Conservation (phyloP, 305 asterid genomes). For the Ilex paraguariensis region DNA sequence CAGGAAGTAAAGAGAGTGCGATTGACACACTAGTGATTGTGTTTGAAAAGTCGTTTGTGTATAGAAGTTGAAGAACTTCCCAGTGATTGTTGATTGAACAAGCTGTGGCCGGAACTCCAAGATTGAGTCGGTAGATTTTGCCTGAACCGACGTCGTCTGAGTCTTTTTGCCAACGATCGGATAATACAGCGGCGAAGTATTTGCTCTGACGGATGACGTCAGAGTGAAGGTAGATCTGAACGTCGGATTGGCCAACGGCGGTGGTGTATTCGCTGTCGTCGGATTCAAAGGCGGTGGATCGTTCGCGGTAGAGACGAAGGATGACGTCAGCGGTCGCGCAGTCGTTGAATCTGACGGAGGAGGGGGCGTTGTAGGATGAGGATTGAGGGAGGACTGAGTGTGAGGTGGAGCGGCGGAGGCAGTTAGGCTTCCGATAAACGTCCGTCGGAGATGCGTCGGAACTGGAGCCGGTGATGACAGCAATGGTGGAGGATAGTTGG, state of each 20-base stretch:
- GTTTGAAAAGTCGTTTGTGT: slow-evolving; percentile 45
- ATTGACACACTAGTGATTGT: slow-evolving; percentile 36
- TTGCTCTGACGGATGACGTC: slow-evolving; percentile 55
- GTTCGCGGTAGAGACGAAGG: slow-evolving; percentile 53
- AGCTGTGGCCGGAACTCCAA: slow-evolving; percentile 34
- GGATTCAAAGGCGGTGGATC: slow-evolving; percentile 15
- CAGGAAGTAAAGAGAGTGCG: slow-evolving; percentile 57
- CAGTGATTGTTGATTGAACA: slow-evolving; percentile 43
- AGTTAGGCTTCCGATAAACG: slow-evolving; percentile 29
- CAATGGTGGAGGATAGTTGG: slow-evolving; percentile 38
- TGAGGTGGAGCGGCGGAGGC: slow-evolving; percentile 29
- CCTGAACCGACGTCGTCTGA: slow-evolving; percentile 21
- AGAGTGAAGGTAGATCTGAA: slow-evolving; percentile 66
- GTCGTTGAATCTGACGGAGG: slow-evolving; percentile 51
- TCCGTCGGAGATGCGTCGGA: slow-evolving; percentile 31
- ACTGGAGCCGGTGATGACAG: slow-evolving; percentile 26
- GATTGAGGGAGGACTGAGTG: slow-evolving; percentile 7
- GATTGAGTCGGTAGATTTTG: slow-evolving; percentile 31
- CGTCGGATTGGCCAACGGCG: slow-evolving; percentile 28
- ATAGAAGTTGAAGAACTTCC: slow-evolving; percentile 59
- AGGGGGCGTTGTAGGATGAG: slow-evolving; percentile 17
- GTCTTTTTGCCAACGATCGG: slow-evolving; percentile 72
- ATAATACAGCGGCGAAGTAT: slow-evolving; percentile 68
- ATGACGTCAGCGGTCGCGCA: slow-evolving; percentile 54
- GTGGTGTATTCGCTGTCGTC: slow-evolving; percentile 28